Base-by-base conservation (phyloP, 2,329 filamentous ascomycete genomes). In the Fusarium keratoplasticum region DNA sequence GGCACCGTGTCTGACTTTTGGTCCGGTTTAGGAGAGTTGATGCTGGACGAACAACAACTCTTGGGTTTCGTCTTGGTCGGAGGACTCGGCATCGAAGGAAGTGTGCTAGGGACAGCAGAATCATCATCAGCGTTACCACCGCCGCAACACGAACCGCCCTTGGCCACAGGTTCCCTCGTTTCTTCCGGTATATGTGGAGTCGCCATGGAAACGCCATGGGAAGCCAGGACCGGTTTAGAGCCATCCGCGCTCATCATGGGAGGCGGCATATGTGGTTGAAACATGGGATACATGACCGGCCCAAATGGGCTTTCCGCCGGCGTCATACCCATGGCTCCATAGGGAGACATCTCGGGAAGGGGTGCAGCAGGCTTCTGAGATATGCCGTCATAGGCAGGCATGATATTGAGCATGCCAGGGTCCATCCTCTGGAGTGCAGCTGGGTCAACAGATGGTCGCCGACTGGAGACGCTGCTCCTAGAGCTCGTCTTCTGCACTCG, bases 341-440 rank as follows among this genome's bases (percentile, higher is more conserved):
- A 83, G 7, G 79, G 64, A 20, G 76, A 71, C 62, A 77, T 70
- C 29, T 76, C 76, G 2, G 79, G 69, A 60, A 67, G 73, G 59
- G 72, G 70, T 71, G 67, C 61, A 64, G 70, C 70, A 74, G 79
- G 66, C 33, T 75, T 77, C 44, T 74, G 79, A 42, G 77, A 78
- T 27, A 80, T 77, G 44, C 73, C 68, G 50, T 76, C 79, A 58
- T 77, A 81, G 14, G 81, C 77, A 4, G 84, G 80, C 54, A 87
- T 65, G 57, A 89, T 80, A 75, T 89, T 90, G 67, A 89, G 78
- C 67, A 85, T 86, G 72, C 80, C 85, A n/a, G 84, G 82, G 72
- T 90, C 87, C 82, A 90, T 89, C 67, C 88, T 85, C 57, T 86
- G 84, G 18, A 91, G 79, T 11, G 83, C 84, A 3, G 82, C 77